Evolutionary conservation across 2,329 filamentous ascomycete species (phyloP).

Genomic region (Cercospora sp.): DNA sequence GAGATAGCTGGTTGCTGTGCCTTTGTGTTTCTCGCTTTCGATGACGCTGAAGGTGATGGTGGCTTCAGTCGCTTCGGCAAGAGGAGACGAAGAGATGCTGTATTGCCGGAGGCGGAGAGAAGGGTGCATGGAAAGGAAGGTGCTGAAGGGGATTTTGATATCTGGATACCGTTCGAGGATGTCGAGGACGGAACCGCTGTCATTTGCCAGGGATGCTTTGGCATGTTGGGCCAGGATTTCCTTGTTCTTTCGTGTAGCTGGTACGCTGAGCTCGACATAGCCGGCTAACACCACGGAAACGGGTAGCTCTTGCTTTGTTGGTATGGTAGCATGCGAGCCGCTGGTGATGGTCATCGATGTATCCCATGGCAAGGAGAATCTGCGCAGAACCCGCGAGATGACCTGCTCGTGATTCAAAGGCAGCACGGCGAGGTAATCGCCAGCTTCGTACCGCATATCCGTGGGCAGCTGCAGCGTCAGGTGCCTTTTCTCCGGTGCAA

Average conservation of each 20-base stretch:
- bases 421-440: conserved; percentile 39
- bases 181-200: conserved; percentile 65
- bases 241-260: conserved; percentile 53
- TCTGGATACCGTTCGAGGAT: conserved; percentile 63
- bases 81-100: conserved; percentile 36
- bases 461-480: conserved; percentile 46
- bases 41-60: conserved; percentile 45
- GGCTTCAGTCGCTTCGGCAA: conserved; percentile 39
- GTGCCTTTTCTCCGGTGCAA: conserved; percentile 58
- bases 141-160: conserved; percentile 60
- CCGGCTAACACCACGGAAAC: conserved; percentile 63
- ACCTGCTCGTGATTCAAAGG: conserved; percentile 65
- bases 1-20: conserved; percentile 45
- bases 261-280: conserved; percentile 70
- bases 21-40: conserved; percentile 36
- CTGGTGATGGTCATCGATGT: conserved; percentile 41
- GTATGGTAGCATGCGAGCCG: conserved; percentile 66
- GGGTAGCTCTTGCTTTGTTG: conserved; percentile 59
- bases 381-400: conserved; percentile 61
- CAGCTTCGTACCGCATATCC: conserved; percentile 62
- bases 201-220: conserved; percentile 46
- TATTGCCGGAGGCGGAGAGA: conserved; percentile 59
- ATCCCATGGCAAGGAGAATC: conserved; percentile 68
- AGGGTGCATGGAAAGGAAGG: conserved; percentile 69
- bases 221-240: conserved; percentile 43